These are phyloP conservation scores for Passalora sequoiae DNA, from an alignment of 2,329 filamentous ascomycete species.

Conservation along the genomic window DNA sequence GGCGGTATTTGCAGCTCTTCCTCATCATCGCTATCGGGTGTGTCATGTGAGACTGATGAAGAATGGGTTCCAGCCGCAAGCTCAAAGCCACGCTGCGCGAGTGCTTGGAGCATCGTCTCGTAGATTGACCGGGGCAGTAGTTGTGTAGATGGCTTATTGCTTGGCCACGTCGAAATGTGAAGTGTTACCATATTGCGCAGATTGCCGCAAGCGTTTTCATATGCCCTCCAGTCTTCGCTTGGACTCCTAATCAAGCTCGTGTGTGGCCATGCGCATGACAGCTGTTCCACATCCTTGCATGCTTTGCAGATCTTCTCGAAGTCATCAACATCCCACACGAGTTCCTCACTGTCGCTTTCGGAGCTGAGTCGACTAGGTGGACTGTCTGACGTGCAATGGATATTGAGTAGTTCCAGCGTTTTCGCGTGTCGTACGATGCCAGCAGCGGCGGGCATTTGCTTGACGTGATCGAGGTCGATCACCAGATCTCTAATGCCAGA, in stretches of 20 bases:
- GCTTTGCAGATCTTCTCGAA: slow-evolving; percentile 45
- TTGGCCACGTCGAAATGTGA: slow-evolving; percentile 48
- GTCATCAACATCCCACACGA: slow-evolving; percentile 40
- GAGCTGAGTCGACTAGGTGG: slow-evolving; percentile 7
- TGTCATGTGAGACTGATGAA: background rate
- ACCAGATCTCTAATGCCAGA: slow-evolving; percentile 42
- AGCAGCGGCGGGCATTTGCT: slow-evolving; percentile 38
- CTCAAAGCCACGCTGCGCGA: slow-evolving; percentile 27
- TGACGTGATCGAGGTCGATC: slow-evolving; percentile 41
- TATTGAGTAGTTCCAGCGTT: slow-evolving; percentile 42
- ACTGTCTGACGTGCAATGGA: slow-evolving; percentile 37
- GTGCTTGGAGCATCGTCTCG: slow-evolving; percentile 38
- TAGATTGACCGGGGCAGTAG: slow-evolving; percentile 42
- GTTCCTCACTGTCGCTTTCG: slow-evolving; percentile 37
- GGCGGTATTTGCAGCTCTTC: slow-evolving; percentile 3
- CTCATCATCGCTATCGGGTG: slow-evolving; percentile 7
- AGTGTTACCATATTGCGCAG: slow-evolving; percentile 42
- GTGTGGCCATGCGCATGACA: slow-evolving; percentile 44
- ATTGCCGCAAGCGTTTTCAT: slow-evolving; percentile 30
- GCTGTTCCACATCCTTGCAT: slow-evolving; percentile 41
- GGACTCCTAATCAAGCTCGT: slow-evolving; percentile 42
- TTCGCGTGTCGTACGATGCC: slow-evolving; percentile 44
- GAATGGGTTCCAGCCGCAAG: slow-evolving; percentile 16
- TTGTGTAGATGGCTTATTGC: slow-evolving; percentile 37
- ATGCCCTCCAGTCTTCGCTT: slow-evolving; percentile 41